These are phyloP conservation scores for Cicer judaicum DNA, from an alignment of 306 rosid species.

Conservation along the genomic window DNA sequence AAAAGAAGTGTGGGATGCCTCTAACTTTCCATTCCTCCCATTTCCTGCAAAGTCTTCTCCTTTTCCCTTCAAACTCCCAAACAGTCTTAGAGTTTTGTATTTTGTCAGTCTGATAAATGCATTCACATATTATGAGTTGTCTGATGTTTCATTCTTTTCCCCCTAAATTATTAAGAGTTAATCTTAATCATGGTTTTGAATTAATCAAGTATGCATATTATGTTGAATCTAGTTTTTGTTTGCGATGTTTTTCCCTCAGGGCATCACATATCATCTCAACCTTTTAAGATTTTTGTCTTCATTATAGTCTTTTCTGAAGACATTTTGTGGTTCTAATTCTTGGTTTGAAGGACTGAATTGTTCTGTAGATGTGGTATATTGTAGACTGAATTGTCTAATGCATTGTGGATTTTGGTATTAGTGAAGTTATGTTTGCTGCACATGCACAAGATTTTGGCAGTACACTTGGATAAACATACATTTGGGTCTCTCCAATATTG, in stretches of 20 bases:
- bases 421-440: background rate
- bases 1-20: too few species aligned
- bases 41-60: too few species aligned
- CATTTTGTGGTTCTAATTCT: slow-evolving; percentile 15
- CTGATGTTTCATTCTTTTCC: slow-evolving; percentile 16
- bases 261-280: slow-evolving; percentile 10
- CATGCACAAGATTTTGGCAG: too few species aligned
- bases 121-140: background rate
- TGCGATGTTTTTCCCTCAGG: background rate
- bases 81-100: background rate
- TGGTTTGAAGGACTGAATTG: slow-evolving; percentile 17
- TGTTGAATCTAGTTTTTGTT: slow-evolving; percentile 24
- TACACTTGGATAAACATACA: too few species aligned
- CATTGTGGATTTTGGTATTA: slow-evolving; percentile 22
- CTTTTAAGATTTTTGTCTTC: slow-evolving; percentile 21
- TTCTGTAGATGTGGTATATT: slow-evolving; percentile 12
- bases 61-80: too few species aligned
- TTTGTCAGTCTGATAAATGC: slow-evolving; percentile 26
- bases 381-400: slow-evolving; percentile 11
- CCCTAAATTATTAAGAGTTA: slow-evolving; percentile 10
- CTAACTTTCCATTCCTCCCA: too few species aligned
- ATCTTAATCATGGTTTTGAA: slow-evolving; percentile 7
- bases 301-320: background rate
- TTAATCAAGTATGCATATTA: slow-evolving; percentile 27
- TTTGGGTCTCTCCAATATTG: too few species aligned